Evolutionary conservation across 306 rosid species (phyloP), one percentile per base, ranked within the genome.

Genomic region (Cotoneaster glaucophyllus): DNA sequence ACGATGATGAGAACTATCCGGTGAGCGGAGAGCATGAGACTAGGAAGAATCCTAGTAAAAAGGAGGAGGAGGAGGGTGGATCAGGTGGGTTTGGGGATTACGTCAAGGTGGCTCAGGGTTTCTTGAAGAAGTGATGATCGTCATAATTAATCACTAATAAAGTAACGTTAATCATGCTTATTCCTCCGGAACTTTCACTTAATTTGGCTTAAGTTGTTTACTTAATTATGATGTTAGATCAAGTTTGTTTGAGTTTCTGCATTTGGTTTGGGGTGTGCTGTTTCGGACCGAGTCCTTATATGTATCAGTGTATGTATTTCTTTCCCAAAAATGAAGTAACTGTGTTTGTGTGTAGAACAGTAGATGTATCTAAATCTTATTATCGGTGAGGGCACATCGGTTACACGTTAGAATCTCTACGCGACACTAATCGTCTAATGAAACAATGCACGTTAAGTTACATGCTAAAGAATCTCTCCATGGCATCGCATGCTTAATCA

Each of bases 61-160:
- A 25, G 2, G 59, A 44, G 8, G 74, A 52, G 10, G 76, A 32
- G 4, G 75, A 14, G 17, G 64, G 66, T 22, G 71, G 70, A 50
- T 50, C 54, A 13, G 77, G 79, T 50, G 82, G 85, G n/a, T 21
- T 53, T 57, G 86, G 84, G 25, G 86, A 31, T 43, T 72, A 72
- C 45, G 4, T 76, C 17, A 79, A 79, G 84, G 8, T 76, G 76
- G 86, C 86, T 4, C 43, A 62, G 32, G 77, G 86, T 25, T 79
- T 72, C 86, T 11, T 83, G 69, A 74, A 78, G 65, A 25, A 29
- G 59, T 37, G 28, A 31, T 8, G 13, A 50, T 50, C 28, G 64
- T 10, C 26, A 10, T 65, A 21, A 18, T 39, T 37, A 61, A 61
- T 61, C 66, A 61, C 66, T 26, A 14, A 61, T 61, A 22, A 57